Base-by-base conservation (phyloP, 164 flowering plant genomes). In the Vitis riparia region DNA sequence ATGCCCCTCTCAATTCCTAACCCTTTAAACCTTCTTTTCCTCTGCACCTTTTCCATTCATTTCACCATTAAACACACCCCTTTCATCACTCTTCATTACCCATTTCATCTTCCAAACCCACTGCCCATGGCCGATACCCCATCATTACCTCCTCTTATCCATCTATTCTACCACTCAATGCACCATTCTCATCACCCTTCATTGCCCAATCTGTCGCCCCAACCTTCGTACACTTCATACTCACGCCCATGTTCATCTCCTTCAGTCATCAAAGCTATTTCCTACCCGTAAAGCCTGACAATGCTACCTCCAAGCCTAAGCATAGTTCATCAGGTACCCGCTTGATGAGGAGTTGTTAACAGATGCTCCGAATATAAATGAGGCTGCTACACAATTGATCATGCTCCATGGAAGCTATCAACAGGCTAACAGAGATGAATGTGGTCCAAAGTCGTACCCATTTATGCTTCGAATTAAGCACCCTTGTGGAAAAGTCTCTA, bases 371-470 rank as follows among this genome's bases (percentile, higher is more conserved):
- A 88, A 88, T 72, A 75, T 96, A 49, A 96, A 91, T 78, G 99
- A 96, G 80, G 77, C 90, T 69, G 95, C 98, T 52, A 87, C 90
- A 29, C 99, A 96, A 73, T 55, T 96, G 71, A 96, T 96, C 80
- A 96, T 93, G 84, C 93, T 96, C 75, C 99, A 96, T 77, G 99
- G 99, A 73, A 96, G 99, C 84, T 96, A 96, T 76, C 93, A 85
- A 66, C 99, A 96, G 80, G 76, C 83, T 64, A 81, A 96, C 72
- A 83, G 99, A 72, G 97, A 91, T 50, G 89, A 86, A 17, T 94
- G 97, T 65, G 97, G 97, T 13, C 23, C 75, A 47, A 93, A 76
- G 71, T 77, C 87, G 13, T 96, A 96, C 82, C 84, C 89, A 7
- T 96, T 96, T 73, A 96, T 96, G 99, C 93, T 96, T 76, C 87